Base-by-base conservation (phyloP, 768 basidiomycete species). In the Fomitopsis serialis region DNA sequence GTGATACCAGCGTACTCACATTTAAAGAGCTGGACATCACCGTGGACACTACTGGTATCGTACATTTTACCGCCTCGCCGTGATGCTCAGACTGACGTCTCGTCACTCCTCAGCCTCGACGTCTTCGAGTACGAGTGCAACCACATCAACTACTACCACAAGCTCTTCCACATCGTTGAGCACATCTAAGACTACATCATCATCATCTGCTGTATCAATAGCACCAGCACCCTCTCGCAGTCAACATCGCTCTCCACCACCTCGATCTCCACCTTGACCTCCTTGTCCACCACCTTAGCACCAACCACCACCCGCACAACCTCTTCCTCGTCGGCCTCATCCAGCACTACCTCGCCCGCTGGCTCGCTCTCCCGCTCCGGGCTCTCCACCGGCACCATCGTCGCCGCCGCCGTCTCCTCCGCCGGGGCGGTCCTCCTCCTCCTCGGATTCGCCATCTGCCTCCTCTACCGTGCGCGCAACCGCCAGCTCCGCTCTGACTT, bases 11-110 rank as follows among this genome's bases (percentile, higher is more conserved):
- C 27, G 50, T 63, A 44, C 55, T 69, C 45, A 68, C 59, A 3
- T 66, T 70, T 29, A 58, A 62, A 34, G 60, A 60, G 35, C 48
- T 68, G 17, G 49, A 55, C 10, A 59, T 67, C 21, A 47, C 50
- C 13, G 49, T 66, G 4, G 19, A 15, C 13, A 40, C 37, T 17
- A 19, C 13, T 40, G 37, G 37, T 40, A 40, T 17, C 37, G 6
- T 4, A 7, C 17, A n/a, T n/a, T 32, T 32, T 32, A 11, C 29
- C 11, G 5, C 6, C 29, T 32, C 11, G 6, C 29, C 29, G 29
- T 32, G 29, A 5, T 6, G 29, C 11, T 32, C 6, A 32, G 29
- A 11, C 11, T 32, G 5, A 32, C 29, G 11, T 32, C 11, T 11
- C 29, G 11, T 11, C 29, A 11, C 11, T 32, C 29, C 11, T 32